Evolutionary conservation across 164 flowering plant species (phyloP), one percentile per base, ranked within the genome.

Genomic region (Chimonanthus praecox): DNA sequence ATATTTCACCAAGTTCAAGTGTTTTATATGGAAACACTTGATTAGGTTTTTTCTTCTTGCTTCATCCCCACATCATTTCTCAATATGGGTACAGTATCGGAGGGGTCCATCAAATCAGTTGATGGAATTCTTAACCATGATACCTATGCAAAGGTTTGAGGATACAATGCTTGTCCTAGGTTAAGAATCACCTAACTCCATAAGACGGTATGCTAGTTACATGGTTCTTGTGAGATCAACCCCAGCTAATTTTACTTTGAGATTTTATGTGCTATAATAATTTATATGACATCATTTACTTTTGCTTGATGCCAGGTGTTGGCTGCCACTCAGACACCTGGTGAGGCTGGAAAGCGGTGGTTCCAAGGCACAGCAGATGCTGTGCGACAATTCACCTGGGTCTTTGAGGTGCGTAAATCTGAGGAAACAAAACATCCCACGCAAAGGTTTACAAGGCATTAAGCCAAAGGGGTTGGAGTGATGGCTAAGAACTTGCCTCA

Each of bases 351-450:
- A 21, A 76, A 49, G 78, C 67, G 51, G n/a, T 76, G 78, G 99
- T 95, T 95, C 73, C 99, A 93, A 78, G 99, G 99, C 78, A 95
- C 99, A 51, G 99, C 99, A 9, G 99, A 95, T 84, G 99, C 98
- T 71, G 98, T 95, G 74, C 87, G 99, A 74, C 98, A 95, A 72
- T 76, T 76, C 58, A 54, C 58, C 16, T 76, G 78, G 78, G 70
- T 76, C 47, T 76, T 76, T 18, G 78, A 76, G 78, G 78, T 76
- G 44, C 11, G 65, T 54, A 50, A 74, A 75, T 67, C 74, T 69
- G 7, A 33, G 33, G 50, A 33, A 18, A 47, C 70, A 2, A 46
- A 2, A 62, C 18, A 49, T 71, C 61, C 44, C 2, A 11, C 16
- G 7, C 46, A 49, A n/a, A 10, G 51, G 4, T 18, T 51, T 44